These are phyloP conservation scores for Lichenothelia convexa DNA, from an alignment of 495 filamentous ascomycete genomes.

Conservation along the genomic window DNA sequence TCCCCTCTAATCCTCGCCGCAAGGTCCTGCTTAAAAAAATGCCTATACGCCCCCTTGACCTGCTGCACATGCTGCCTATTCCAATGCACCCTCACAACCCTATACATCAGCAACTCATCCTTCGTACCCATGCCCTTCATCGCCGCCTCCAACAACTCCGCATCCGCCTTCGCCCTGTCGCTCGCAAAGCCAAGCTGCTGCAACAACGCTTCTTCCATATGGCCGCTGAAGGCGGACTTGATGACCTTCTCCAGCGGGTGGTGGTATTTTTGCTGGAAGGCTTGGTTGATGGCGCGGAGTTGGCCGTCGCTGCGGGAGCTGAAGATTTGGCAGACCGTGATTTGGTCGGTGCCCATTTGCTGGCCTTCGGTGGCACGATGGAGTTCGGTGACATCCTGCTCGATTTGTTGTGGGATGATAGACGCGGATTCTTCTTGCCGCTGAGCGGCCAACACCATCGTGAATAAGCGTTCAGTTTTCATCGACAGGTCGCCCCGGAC, in stretches of 20 bases:
- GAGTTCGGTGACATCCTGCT: slow-evolving; percentile 51
- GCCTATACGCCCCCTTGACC: slow-evolving; percentile 54
- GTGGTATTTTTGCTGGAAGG: slow-evolving; percentile 49
- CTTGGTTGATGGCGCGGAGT: slow-evolving; percentile 56
- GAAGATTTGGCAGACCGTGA: slow-evolving; percentile 59
- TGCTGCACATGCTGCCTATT: slow-evolving; percentile 47
- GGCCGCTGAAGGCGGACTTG: slow-evolving; percentile 66
- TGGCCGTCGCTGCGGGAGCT: slow-evolving; percentile 56
- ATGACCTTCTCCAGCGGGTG: slow-evolving; percentile 51
- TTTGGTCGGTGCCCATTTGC: slow-evolving; percentile 47
- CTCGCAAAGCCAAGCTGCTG: slow-evolving; percentile 56
- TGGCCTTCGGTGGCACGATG: slow-evolving; percentile 55
- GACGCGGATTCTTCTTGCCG: slow-evolving; percentile 60
- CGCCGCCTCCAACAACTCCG: slow-evolving; percentile 56
- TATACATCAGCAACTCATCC: slow-evolving; percentile 54
- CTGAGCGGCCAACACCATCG: slow-evolving; percentile 50
- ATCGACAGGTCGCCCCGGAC: slow-evolving; percentile 62
- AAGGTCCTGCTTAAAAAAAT: slow-evolving; percentile 42
- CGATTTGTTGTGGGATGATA: slow-evolving; percentile 47
- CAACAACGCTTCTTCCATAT: slow-evolving; percentile 77
- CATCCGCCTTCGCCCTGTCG: slow-evolving; percentile 70
- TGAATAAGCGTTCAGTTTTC: slow-evolving; percentile 69
- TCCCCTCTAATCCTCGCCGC: slow-evolving; percentile 52
- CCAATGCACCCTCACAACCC: slow-evolving; percentile 68
- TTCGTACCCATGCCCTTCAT: slow-evolving; percentile 83